Evolutionary conservation across 148 eudicot species (phyloP).

Genomic region (Chenopodium berlandieri): DNA sequence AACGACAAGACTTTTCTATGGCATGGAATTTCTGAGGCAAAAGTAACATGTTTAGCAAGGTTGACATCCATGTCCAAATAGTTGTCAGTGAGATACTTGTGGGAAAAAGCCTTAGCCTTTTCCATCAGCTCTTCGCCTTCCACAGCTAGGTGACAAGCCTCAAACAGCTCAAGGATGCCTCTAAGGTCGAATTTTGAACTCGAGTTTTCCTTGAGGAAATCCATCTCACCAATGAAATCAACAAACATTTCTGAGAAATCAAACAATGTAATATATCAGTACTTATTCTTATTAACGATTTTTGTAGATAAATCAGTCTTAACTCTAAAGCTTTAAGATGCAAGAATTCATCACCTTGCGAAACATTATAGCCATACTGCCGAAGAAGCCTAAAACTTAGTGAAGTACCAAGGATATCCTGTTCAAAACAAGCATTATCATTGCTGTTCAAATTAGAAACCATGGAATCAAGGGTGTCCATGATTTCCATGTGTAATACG

Average conservation of each 20-base stretch:
- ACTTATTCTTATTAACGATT: too few species aligned
- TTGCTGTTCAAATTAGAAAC: background rate
- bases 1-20: conserved; percentile 46
- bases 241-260: conserved; percentile 28
- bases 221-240: conserved; percentile 20
- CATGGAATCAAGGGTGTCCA: conserved; percentile 22
- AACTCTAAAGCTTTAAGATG: too few species aligned
- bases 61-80: conserved; percentile 2
- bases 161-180: conserved; percentile 34
- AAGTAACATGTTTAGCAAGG: conserved; percentile 12
- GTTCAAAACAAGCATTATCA: background rate
- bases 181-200: background rate
- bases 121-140: conserved; percentile 35
- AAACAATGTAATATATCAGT: too few species aligned
- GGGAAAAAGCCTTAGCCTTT: conserved; percentile 23
- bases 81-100: conserved; percentile 4
- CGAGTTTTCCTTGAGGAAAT: background rate
- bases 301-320: too few species aligned
- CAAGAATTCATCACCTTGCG: conserved; percentile 28
- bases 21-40: conserved; percentile 26
- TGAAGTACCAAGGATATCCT: conserved; percentile 24
- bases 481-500: conserved; percentile 26
- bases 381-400: conserved; percentile 41
- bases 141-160: conserved; percentile 35
- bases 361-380: conserved; percentile 38